These are phyloP conservation scores for Ganoderma resinaceum DNA, from an alignment of 1,284 basidiomycete genomes.

Conservation along the genomic window DNA sequence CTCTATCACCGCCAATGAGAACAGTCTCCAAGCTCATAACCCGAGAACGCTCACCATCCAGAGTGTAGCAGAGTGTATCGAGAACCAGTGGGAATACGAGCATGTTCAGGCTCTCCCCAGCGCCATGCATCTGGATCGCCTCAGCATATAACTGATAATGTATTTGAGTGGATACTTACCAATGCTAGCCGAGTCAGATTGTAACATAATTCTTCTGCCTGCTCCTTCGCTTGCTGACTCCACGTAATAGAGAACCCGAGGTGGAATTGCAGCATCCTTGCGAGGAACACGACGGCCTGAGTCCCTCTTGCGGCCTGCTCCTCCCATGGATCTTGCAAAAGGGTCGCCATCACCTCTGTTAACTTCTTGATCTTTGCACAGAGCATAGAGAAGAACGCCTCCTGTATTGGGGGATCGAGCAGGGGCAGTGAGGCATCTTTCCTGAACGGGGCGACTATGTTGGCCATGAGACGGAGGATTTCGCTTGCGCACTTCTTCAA, in stretches of 20 bases:
- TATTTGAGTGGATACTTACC: slow-evolving; percentile 48
- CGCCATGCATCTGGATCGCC: slow-evolving; percentile 53
- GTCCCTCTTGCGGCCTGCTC: slow-evolving; percentile 31
- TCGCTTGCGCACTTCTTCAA: slow-evolving; percentile 61
- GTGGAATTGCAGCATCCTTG: slow-evolving; percentile 74
- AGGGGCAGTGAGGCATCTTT: slow-evolving; percentile 53
- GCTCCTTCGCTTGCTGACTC: slow-evolving; percentile 58
- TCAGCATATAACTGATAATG: background rate
- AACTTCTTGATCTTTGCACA: slow-evolving; percentile 52
- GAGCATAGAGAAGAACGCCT: slow-evolving; percentile 58
- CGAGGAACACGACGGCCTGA: slow-evolving; percentile 55
- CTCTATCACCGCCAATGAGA: slow-evolving; percentile 48
- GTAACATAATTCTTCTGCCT: slow-evolving; percentile 51
- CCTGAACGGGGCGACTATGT: slow-evolving; percentile 70
- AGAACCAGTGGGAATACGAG: slow-evolving; percentile 69
- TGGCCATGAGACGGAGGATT: slow-evolving; percentile 71
- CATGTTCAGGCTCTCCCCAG: slow-evolving; percentile 56
- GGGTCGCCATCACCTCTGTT: slow-evolving; percentile 44
- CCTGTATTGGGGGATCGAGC: slow-evolving; percentile 61
- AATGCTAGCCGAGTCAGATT: slow-evolving; percentile 60
- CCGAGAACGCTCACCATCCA: slow-evolving; percentile 63
- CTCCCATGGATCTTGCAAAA: slow-evolving; percentile 27
- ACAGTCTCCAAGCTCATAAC: background rate
- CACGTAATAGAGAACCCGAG: slow-evolving; percentile 69
- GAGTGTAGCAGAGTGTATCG: slow-evolving; percentile 75